Conservation (phyloP, 2,329 filamentous ascomycete species). For the Hawksworthiomyces lignivorus region DNA sequence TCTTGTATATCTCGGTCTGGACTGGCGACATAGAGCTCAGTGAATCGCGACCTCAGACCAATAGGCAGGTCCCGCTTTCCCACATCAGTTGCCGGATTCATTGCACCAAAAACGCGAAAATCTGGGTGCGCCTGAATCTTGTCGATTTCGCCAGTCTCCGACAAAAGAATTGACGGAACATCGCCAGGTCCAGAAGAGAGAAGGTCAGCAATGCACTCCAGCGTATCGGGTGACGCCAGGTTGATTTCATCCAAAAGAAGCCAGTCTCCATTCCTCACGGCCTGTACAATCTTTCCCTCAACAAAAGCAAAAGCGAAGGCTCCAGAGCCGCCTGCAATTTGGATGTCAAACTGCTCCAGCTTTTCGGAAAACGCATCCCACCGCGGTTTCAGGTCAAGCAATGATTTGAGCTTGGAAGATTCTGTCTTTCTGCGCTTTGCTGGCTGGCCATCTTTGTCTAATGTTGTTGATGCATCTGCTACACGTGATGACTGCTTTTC, state of each 20-base stretch:
- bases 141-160: slow-evolving; percentile 90
- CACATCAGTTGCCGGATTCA: slow-evolving; percentile 97
- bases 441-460: slow-evolving; percentile 41
- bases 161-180: slow-evolving; percentile 75
- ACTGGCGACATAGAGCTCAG: slow-evolving; percentile 87
- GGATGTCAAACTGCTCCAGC: slow-evolving; percentile 70
- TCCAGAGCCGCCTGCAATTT: slow-evolving; percentile 64
- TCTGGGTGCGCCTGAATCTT: slow-evolving; percentile 82
- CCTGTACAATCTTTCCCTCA: slow-evolving; percentile 92
- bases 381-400: slow-evolving; percentile 50
- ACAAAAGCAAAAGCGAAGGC: slow-evolving; percentile 91
- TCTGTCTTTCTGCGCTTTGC: slow-evolving; percentile 61
- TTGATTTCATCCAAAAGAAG: slow-evolving; percentile 97
- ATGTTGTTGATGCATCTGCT: slow-evolving; percentile 12
- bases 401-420: slow-evolving; percentile 55
- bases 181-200: slow-evolving; percentile 64
- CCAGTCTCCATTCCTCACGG: slow-evolving; percentile 95
- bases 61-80: slow-evolving; percentile 91
- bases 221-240: slow-evolving; percentile 83
- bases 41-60: slow-evolving; percentile 85
- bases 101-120: slow-evolving; percentile 94
- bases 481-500: slow-evolving; percentile 26
- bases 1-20: slow-evolving; percentile 84
- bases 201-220: slow-evolving; percentile 88
- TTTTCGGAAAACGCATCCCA: slow-evolving; percentile 77